Percentiles rank a stretch among this genome's conserved stretches.
Conservation (phyloP, 169 alveolate species). For the Cytauxzoon felis region DNA sequence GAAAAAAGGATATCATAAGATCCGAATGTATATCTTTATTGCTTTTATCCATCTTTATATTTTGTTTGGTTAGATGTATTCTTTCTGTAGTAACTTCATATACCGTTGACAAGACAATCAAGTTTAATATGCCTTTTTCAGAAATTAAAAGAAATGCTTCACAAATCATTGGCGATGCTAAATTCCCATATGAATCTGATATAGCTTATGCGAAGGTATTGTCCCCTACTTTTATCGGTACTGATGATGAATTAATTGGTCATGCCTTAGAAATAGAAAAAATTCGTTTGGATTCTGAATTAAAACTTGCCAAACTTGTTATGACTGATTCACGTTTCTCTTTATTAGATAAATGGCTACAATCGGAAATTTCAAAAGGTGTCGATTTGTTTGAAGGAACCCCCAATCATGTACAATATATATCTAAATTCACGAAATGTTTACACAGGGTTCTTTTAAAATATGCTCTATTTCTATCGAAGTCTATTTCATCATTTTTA, state of each 20-base stretch:
- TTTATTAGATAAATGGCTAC: conserved; percentile 6
- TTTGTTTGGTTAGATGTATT: conserved; percentile 19
- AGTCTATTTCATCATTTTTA: background rate
- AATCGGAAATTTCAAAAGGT: background rate
- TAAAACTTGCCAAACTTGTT: background rate
- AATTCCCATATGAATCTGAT: background rate
- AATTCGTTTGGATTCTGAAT: background rate
- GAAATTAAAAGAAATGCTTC: background rate
- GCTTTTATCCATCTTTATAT: conserved; percentile 5
- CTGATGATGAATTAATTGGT: background rate
- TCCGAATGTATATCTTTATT: conserved; percentile 13
- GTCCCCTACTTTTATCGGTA: background rate
- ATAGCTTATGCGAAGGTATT: background rate
- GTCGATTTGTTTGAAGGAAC: background rate
- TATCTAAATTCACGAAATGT: background rate
- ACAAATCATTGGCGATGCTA: background rate
- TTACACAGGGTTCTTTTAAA: conserved; percentile 1
- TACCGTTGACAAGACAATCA: background rate
- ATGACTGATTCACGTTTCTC: conserved; percentile 2
- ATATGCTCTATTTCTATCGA: background rate
- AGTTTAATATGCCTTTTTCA: background rate
- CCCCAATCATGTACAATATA: background rate
- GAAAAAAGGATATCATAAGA: conserved; percentile 25
- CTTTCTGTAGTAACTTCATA: background rate
- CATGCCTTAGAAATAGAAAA: conserved; percentile 6